Evolutionary conservation across 768 basidiomycete species (phyloP), one percentile per base, ranked within the genome.

Genomic region (Sporobolomyces phaffii): DNA sequence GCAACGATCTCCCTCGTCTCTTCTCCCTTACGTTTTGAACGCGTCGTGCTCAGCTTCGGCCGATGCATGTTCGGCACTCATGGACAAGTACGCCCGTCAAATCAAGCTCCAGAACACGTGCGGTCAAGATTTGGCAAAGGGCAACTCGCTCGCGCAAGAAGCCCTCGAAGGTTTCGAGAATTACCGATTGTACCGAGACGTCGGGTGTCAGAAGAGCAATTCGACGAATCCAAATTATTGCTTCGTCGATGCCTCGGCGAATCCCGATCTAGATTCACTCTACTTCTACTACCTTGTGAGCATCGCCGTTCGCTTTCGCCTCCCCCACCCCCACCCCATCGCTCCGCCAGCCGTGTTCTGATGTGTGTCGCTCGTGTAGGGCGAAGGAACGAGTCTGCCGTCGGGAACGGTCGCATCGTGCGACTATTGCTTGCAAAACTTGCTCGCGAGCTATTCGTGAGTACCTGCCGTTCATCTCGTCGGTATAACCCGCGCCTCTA

Each of bases 31-130:
- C 13, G 79, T 89, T 54, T 74, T 91, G 10, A 89, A 88, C 86
- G 88, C 87, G 3, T 89, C 87, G 0, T 92, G 90, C 77, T 86
- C 89, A 72, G 87, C 88, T 9, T 77, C 75, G 20, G 73, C 77
- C 1, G 73, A 76, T 3, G 75, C 78, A 18, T 92, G 90, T 72
- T 71, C 77, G n/a, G 69, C 78, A 33, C 87, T 87, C 69, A 89
- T 92, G 85, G 80, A 73, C 9, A 84, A 82, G 81, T 88, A 86
- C 75, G 82, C 83, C 2, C 74, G 77, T 1, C 70, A 77, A 36
- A 72, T 75, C 43, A 56, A 60, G 22, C 76, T 90, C 20, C 76
- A 81, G 69, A 73, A 75, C 2, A 77, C 80, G 1, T 91, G 90
- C 73, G 77, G 78, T 29, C 68, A 76, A 22, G 90, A 91, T 72